Conservation (phyloP, 2,329 filamentous ascomycete genomes). For the Botrytis deweyae region DNA sequence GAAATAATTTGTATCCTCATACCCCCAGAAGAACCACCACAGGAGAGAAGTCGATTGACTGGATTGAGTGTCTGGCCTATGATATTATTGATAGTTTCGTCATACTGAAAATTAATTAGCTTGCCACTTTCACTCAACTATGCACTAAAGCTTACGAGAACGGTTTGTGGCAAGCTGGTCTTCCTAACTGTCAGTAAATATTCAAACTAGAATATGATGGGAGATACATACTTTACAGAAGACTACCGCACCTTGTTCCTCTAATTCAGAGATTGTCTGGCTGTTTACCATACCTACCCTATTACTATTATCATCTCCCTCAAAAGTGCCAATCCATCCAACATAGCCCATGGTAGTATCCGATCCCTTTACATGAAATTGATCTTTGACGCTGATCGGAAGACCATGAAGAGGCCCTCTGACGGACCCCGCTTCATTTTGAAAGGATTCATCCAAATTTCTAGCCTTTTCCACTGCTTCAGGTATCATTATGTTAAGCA, state of each 20-base stretch:
- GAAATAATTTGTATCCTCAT: constrained; percentile 10
- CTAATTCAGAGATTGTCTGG: constrained; percentile 40
- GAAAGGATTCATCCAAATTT: constrained; percentile 45
- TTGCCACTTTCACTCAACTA: background rate
- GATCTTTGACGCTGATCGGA: constrained; percentile 43
- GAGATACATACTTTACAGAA: constrained; percentile 34
- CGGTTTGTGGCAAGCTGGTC: constrained; percentile 41
- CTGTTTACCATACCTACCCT: constrained; percentile 52
- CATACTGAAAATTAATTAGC: constrained; percentile 16
- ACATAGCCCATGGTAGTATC: constrained; percentile 55
- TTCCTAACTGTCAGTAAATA: constrained; percentile 21
- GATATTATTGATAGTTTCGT: constrained; percentile 45
- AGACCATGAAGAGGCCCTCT: constrained; percentile 41
- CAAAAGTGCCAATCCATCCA: constrained; percentile 48
- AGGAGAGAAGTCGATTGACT: constrained; percentile 53
- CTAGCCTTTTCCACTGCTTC: constrained; percentile 45
- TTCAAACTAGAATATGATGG: background rate
- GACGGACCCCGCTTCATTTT: background rate
- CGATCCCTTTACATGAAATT: constrained; percentile 33
- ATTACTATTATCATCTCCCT: constrained; percentile 50
- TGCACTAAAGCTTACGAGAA: constrained; percentile 30
- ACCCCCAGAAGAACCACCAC: constrained; percentile 61
- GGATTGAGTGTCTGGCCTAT: constrained; percentile 53
- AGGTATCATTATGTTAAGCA: constrained; percentile 41
- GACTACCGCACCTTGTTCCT: constrained; percentile 41